phyloP scores from a whole-genome alignment of 75 land plant species.

The Larix kaempferi region DNA sequence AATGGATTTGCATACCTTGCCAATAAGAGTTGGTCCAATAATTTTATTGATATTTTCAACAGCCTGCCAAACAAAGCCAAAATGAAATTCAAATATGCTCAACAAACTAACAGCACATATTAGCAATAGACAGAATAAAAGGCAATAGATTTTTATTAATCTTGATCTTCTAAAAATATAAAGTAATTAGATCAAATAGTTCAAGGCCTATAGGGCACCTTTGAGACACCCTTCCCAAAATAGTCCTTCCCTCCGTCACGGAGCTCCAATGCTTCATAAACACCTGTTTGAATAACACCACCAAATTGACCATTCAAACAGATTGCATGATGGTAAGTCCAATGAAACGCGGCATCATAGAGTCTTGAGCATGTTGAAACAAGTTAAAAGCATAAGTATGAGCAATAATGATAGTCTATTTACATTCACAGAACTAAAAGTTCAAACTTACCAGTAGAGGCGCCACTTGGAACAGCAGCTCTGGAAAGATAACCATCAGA shows the following conservation, averaged over 20 bases:
- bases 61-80: slow-evolving; percentile 51
- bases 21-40: slow-evolving; percentile 88
- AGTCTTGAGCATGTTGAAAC: too few relatives aligned
- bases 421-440: too few relatives aligned
- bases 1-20: slow-evolving; percentile 64
- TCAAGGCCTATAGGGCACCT: slow-evolving; percentile 36
- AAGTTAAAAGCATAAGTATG: too few relatives aligned
- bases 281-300: slow-evolving; percentile 30
- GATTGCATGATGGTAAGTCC: too few relatives aligned
- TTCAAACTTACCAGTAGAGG: slow-evolving; percentile 70
- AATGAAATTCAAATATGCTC: slow-evolving; percentile 3
- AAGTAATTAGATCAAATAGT: not conserved
- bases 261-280: slow-evolving; percentile 91
- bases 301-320: too few relatives aligned
- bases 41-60: slow-evolving; percentile 80
- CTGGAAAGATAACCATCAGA: slow-evolving; percentile 52
- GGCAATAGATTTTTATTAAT: not conserved
- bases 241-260: slow-evolving; percentile 96
- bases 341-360: too few relatives aligned
- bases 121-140: not conserved
- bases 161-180: not conserved
- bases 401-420: not conserved
- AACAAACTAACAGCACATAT: not conserved
- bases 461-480: slow-evolving; percentile 98
- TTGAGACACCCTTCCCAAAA: slow-evolving; percentile 88